phyloP scores from a whole-genome alignment of 1,284 basidiomycete genomes.

The Somion occarium region DNA sequence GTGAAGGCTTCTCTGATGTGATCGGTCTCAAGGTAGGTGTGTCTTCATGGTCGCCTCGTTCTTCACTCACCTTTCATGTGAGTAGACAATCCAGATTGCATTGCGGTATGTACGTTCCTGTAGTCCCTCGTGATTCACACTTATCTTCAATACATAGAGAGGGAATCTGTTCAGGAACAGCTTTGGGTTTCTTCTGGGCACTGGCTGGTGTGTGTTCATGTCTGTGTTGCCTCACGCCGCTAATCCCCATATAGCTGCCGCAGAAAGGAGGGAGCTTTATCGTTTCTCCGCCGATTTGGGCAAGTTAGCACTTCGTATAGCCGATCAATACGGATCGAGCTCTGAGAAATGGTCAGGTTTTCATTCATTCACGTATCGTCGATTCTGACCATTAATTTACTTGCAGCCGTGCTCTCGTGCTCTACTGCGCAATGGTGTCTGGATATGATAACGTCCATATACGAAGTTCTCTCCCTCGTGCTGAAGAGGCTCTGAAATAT shows the following conservation, averaged over 20 bases:
- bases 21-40: slow-evolving; percentile 58
- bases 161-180: slow-evolving; percentile 63
- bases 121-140: not conserved
- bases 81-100: slow-evolving; percentile 59
- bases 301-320: slow-evolving; percentile 60
- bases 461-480: slow-evolving; percentile 52
- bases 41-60: not conserved
- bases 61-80: not conserved
- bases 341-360: slow-evolving; percentile 73
- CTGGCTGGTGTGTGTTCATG: slow-evolving; percentile 41
- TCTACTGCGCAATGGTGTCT: slow-evolving; percentile 59
- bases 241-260: slow-evolving; percentile 36
- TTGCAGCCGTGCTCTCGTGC: slow-evolving; percentile 51
- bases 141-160: slow-evolving; percentile 32
- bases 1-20: slow-evolving; percentile 52
- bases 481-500: slow-evolving; percentile 59
- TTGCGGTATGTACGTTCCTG: slow-evolving; percentile 36
- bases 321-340: slow-evolving; percentile 55
- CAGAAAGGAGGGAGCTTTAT: slow-evolving; percentile 56
- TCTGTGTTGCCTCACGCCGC: slow-evolving; percentile 7
- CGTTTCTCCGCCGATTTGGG: slow-evolving; percentile 63
- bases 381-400: slow-evolving; percentile 7
- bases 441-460: slow-evolving; percentile 64
- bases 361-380: slow-evolving; percentile 9
- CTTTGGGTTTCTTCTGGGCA: slow-evolving; percentile 69